Base-by-base conservation (phyloP, 495 filamentous ascomycete species). In the Daldinia grandis region DNA sequence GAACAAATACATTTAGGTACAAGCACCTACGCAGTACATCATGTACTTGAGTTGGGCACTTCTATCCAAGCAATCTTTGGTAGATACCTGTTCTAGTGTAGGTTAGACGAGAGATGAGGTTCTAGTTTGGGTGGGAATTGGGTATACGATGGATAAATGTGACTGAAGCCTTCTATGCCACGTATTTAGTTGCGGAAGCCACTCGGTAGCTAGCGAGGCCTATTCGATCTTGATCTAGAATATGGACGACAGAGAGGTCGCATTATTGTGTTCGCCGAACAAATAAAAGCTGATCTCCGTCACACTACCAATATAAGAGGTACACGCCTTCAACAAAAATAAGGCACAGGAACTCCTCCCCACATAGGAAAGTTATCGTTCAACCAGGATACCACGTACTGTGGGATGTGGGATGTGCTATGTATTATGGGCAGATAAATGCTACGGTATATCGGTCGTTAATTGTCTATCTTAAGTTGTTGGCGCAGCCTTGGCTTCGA, bases 401-500 rank as follows among this genome's bases (percentile, higher is more conserved):
- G 42, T 47, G 42, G 42, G 42, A 47, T 47, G 4, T 53, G 25
- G n/a, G n/a, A n/a, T n/a, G n/a, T n/a, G n/a, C n/a, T n/a, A n/a
- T n/a, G 4, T 57, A 37, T 24, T 37, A 35, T 40, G 30, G n/a
- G 35, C 2, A 54, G 30, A 59, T 62, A 24, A 51, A 66, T 66
- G 58, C 31, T 66, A 62, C 62, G 12, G 44, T 59, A 55, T 35
- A 50, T 38, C 42, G 31, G 30, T 55, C 40, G 25, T 57, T 51
- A 47, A 55, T 56, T 25, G 28, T 30, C 17, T 21, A 57, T 54
- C 10, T 62, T 60, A 37, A 53, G 27, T 58, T 35, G 37, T 17
- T 40, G 51, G 62, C 35, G 33, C 14, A 31, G 31, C 56, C 69
- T 71, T 67, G 58, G 63, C 63, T 30, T 54, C 27, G 37, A 21